Evolutionary conservation across 352 stramenopile genomes (phyloP).

Genomic region (Pythium angustatum): DNA sequence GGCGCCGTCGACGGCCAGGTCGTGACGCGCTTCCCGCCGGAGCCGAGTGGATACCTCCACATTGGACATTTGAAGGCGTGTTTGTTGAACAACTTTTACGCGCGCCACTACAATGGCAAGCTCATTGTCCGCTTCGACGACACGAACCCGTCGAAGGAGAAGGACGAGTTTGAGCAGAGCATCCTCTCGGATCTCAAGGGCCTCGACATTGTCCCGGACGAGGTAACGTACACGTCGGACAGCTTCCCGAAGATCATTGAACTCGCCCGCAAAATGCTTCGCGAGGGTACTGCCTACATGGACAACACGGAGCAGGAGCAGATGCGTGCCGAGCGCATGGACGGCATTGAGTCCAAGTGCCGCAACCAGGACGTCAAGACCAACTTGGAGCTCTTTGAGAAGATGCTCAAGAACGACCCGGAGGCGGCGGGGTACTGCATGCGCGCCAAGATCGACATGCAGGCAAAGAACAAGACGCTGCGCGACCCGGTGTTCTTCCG

Average conservation of each 20-base stretch:
- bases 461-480: slow-evolving; percentile 89
- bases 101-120: slow-evolving; percentile 96
- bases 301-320: slow-evolving; percentile 98
- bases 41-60: slow-evolving; percentile 99
- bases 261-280: slow-evolving; percentile 94
- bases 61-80: slow-evolving; percentile 99
- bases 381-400: slow-evolving; percentile 95
- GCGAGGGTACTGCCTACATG: slow-evolving; percentile 97
- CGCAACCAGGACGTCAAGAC: slow-evolving; percentile 83
- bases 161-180: slow-evolving; percentile 98
- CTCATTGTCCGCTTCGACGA: slow-evolving; percentile 99
- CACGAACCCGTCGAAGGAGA: slow-evolving; percentile 99
- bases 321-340: slow-evolving; percentile 96
- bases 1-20: slow-evolving; percentile 94
- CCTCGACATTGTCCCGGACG: slow-evolving; percentile 78
- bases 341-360: slow-evolving; percentile 90
- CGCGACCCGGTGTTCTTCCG: slow-evolving; percentile 90
- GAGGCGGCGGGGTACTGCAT: slow-evolving; percentile 78
- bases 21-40: slow-evolving; percentile 98
- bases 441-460: slow-evolving; percentile 95
- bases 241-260: slow-evolving; percentile 96
- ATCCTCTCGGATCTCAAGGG: slow-evolving; percentile 91
- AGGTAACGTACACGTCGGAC: slow-evolving; percentile 97
- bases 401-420: slow-evolving; percentile 94
- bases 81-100: slow-evolving; percentile 99